Evolutionary conservation across 148 eudicot species (phyloP).

Genomic region (Amaranthus cruentus): DNA sequence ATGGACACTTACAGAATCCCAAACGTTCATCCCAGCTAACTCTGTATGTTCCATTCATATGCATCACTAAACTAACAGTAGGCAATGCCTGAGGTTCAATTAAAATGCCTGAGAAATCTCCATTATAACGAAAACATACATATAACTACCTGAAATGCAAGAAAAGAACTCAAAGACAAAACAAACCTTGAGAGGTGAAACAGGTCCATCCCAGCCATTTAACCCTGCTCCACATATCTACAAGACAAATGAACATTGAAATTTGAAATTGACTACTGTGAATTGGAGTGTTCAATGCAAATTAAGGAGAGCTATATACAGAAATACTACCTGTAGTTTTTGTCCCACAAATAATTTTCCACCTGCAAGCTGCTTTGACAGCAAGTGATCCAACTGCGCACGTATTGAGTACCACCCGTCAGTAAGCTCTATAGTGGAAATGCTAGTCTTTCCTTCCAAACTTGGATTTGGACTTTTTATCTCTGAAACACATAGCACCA

Average conservation of each 20-base stretch:
- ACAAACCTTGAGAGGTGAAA: conserved; percentile 82
- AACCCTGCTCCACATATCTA: conserved; percentile 92
- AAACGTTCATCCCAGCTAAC: conserved; percentile 89
- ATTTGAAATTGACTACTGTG: conserved; percentile 1
- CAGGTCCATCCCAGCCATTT: conserved; percentile 77
- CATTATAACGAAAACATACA: not conserved
- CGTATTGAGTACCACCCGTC: conserved; percentile 91
- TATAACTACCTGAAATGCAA: not conserved
- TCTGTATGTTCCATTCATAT: conserved; percentile 91
- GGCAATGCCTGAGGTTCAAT: conserved; percentile 50
- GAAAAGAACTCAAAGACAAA: conserved; percentile 7
- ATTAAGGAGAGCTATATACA: not conserved
- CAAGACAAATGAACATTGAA: conserved; percentile 24
- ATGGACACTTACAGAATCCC: conserved; percentile 72
- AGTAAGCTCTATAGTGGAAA: conserved; percentile 58
- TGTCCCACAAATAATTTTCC: conserved; percentile 89
- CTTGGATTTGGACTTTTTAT: conserved; percentile 32
- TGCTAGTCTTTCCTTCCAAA: conserved; percentile 27
- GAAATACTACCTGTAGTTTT: conserved; percentile 62
- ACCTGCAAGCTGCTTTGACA: conserved; percentile 55
- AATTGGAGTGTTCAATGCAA: not conserved
- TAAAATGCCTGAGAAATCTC: conserved; percentile 1
- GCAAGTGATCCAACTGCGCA: conserved; percentile 64
- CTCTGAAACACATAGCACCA: conserved; percentile 79
- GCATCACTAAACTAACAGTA: conserved; percentile 45